Percentiles rank a stretch among this genome's conserved stretches.
These are phyloP conservation scores for Candida neerlandica DNA, from an alignment of 1,139 yeast genomes.

Conservation along the genomic window DNA sequence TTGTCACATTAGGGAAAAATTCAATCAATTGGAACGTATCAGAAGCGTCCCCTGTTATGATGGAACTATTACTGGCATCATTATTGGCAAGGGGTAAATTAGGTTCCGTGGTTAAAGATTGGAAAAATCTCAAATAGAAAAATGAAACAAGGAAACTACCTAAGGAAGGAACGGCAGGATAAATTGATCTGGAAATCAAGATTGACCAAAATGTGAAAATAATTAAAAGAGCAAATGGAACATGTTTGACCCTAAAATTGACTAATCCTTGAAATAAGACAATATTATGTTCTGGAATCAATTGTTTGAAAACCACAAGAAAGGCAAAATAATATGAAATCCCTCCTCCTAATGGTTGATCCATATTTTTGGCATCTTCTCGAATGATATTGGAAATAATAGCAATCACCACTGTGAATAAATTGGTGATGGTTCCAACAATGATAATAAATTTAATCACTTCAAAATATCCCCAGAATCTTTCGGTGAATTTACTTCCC, in stretches of 20 bases:
- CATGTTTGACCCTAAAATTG: slow-evolving; percentile 70
- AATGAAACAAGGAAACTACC: slow-evolving; percentile 71
- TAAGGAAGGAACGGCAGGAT: slow-evolving; percentile 68
- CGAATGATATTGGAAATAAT: slow-evolving; percentile 42
- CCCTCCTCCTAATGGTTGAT: slow-evolving; percentile 68
- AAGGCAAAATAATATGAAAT: slow-evolving; percentile 73
- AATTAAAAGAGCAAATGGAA: slow-evolving; percentile 64
- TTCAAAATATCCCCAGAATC: slow-evolving; percentile 63
- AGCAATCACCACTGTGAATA: slow-evolving; percentile 46
- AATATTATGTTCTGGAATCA: slow-evolving; percentile 85
- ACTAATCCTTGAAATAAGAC: slow-evolving; percentile 63
- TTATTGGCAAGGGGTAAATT: slow-evolving; percentile 39
- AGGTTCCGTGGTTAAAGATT: slow-evolving; percentile 44
- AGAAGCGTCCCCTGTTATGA: slow-evolving; percentile 79
- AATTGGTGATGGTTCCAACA: slow-evolving; percentile 62
- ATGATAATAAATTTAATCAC: slow-evolving; percentile 60
- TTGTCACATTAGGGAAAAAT: slow-evolving; percentile 68
- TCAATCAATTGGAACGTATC: slow-evolving; percentile 84
- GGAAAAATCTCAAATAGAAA: slow-evolving; percentile 76
- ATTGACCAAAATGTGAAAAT: slow-evolving; percentile 50
- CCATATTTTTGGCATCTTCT: slow-evolving; percentile 41
- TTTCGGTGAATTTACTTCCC: slow-evolving; percentile 54
- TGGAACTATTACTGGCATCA: slow-evolving; percentile 25
- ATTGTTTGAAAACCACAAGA: slow-evolving; percentile 83
- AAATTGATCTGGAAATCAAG: slow-evolving; percentile 35